Percentiles rank a stretch among this genome's conserved stretches.
These are phyloP conservation scores for Neopestalotiopsis sp. DNA, from an alignment of 2,329 filamentous ascomycete species.

Conservation along the genomic window DNA sequence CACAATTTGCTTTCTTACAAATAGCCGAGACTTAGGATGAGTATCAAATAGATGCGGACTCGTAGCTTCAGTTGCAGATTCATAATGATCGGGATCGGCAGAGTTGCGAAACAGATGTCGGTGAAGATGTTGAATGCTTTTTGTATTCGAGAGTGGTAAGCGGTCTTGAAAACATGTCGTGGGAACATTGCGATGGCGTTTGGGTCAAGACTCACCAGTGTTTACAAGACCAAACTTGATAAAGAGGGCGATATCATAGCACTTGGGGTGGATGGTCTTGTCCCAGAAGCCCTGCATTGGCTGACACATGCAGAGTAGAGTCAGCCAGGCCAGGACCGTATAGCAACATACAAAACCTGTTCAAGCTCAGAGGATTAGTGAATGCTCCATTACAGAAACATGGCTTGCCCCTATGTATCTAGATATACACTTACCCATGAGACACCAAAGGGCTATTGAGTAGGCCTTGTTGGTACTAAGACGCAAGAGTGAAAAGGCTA, in stretches of 20 bases:
- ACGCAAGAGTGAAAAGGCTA: slow-evolving; percentile 46
- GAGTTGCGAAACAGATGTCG: slow-evolving; percentile 48
- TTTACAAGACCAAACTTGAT: slow-evolving; percentile 30
- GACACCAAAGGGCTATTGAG: slow-evolving; percentile 21
- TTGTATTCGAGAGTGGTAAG: neutral
- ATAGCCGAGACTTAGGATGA: slow-evolving; percentile 48
- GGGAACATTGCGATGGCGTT: no score
- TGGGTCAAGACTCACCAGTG: slow-evolving; percentile 20
- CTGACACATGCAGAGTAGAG: slow-evolving; percentile 26
- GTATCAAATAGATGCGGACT: slow-evolving; percentile 44
- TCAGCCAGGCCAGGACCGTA: slow-evolving; percentile 27
- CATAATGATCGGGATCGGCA: slow-evolving; percentile 49
- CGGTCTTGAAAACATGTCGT: neutral
- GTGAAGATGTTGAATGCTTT: slow-evolving; percentile 47
- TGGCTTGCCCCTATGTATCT: no score
- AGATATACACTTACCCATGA: slow-evolving; percentile 1
- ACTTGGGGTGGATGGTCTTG: slow-evolving; percentile 9
- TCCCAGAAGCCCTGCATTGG: slow-evolving; percentile 20
- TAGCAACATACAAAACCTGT: slow-evolving; percentile 27
- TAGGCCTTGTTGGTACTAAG: slow-evolving; percentile 31
- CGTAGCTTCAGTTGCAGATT: slow-evolving; percentile 45
- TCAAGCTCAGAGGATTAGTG: neutral
- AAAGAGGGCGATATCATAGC: slow-evolving; percentile 24
- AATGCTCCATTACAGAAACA: neutral
- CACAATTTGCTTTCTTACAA: slow-evolving; percentile 24